phyloP scores from a whole-genome alignment of 2,329 filamentous ascomycete genomes.

The Fusarium sp. region DNA sequence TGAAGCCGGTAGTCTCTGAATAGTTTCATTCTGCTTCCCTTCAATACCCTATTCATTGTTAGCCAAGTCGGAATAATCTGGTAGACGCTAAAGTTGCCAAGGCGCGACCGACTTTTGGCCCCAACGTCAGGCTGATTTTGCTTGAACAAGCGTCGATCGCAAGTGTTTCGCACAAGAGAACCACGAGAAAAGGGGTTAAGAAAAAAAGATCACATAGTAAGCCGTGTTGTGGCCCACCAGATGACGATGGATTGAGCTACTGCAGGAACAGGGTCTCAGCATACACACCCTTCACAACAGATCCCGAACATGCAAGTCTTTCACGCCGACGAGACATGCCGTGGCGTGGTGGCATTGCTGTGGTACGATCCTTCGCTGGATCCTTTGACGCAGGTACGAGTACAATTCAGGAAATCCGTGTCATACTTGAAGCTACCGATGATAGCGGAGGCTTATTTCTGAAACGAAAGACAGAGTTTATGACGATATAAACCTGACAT shows the following conservation, averaged over 20 bases:
- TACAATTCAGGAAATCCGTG: background rate
- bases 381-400: slow-evolving; percentile 8
- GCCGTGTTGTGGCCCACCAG: slow-evolving; percentile 30
- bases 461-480: background rate
- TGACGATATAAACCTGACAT: background rate
- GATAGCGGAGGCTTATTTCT: background rate
- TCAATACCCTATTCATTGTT: background rate
- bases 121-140: slow-evolving; percentile 13
- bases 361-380: slow-evolving; percentile 31
- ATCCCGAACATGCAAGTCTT: slow-evolving; percentile 17
- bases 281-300: slow-evolving; percentile 24
- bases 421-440: background rate
- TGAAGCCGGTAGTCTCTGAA: slow-evolving; percentile 16
- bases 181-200: slow-evolving; percentile 22
- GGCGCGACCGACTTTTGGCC: slow-evolving; percentile 13
- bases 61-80: background rate
- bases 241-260: slow-evolving; percentile 42
- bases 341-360: slow-evolving; percentile 19
- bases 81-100: slow-evolving; percentile 18
- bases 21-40: background rate
- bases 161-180: background rate
- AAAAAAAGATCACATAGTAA: slow-evolving; percentile 15
- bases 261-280: slow-evolving; percentile 43
- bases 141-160: slow-evolving; percentile 19
- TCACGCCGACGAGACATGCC: slow-evolving; percentile 19